A percentile compares a stretch with the other conserved stretches of the same genome.
Conservation (phyloP, 208 protist species). For the Leishmania tarentolae region DNA sequence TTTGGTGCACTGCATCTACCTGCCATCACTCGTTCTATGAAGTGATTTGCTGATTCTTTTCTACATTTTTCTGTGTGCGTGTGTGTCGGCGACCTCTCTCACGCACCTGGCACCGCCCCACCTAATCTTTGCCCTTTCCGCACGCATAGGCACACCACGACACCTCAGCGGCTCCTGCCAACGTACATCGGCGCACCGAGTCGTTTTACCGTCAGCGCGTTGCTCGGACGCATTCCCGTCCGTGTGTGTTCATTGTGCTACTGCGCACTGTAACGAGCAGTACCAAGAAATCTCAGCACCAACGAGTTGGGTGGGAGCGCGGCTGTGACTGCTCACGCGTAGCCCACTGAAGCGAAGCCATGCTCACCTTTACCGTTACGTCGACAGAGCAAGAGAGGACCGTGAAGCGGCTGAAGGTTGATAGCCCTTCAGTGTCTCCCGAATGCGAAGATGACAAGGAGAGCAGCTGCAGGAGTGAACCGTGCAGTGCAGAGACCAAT, state of each 20-base stretch:
- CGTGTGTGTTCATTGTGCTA: neutral
- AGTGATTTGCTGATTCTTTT: neutral
- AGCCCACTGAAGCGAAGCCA: neutral
- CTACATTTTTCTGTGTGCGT: neutral
- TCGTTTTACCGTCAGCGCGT: neutral
- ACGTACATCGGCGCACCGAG: neutral
- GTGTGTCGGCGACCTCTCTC: neutral
- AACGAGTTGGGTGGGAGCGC: neutral
- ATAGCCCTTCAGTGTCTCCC: conserved; percentile 22
- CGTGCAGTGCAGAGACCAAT: neutral
- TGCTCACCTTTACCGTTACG: conserved; percentile 9
- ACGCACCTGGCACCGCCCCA: neutral
- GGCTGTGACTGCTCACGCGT: neutral
- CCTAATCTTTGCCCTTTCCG: neutral
- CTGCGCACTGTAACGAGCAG: neutral
- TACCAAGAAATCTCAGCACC: no score
- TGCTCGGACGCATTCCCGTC: neutral
- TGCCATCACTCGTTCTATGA: neutral
- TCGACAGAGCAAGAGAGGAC: conserved; percentile 13
- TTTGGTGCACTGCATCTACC: neutral
- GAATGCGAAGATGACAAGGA: neutral
- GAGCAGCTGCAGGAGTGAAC: neutral
- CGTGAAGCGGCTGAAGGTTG: conserved; percentile 27
- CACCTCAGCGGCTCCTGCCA: neutral
- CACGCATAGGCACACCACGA: conserved; percentile 1